These are phyloP conservation scores for Alloteropsis semialata DNA, from an alignment of 176 grass and related monocot genomes.

Conservation along the genomic window DNA sequence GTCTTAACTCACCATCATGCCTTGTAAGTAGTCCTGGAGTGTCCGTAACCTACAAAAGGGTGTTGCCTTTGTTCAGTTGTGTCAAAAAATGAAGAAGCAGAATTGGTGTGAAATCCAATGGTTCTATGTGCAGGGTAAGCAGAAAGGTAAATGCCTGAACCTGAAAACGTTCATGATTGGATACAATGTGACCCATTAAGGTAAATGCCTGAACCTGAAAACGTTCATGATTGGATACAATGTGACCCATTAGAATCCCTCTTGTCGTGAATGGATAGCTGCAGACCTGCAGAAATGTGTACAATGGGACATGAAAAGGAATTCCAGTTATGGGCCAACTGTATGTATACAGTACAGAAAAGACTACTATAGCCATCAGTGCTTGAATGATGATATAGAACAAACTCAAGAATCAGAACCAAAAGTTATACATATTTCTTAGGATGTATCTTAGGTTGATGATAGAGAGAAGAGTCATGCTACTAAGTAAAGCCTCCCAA, in stretches of 20 bases:
- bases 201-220: constrained; percentile 99
- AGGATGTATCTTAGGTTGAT: neutral
- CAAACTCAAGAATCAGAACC: neutral
- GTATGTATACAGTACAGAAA: neutral
- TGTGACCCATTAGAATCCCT: constrained; percentile 97
- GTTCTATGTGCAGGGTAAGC: neutral
- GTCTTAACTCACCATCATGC: constrained; percentile 59
- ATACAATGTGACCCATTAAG: constrained; percentile 98
- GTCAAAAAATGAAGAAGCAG: neutral
- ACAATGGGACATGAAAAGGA: neutral
- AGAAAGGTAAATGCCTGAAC: constrained; percentile 36
- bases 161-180: constrained; percentile 92
- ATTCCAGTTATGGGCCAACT: neutral
- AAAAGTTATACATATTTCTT: neutral
- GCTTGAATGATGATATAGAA: neutral
- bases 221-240: constrained; percentile 79
- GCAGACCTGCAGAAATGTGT: constrained; percentile 62
- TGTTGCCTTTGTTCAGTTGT: constrained; percentile 5
- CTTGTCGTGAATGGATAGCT: constrained; percentile 99
- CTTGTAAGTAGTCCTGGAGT: constrained; percentile 91
- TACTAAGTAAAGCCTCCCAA: neutral
- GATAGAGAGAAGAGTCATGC: neutral
- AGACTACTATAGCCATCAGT: neutral
- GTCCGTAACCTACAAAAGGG: constrained; percentile 86
- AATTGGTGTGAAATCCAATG: neutral